Percentiles rank a stretch among this genome's conserved stretches.
Conservation (phyloP, 1,139 yeast genomes). For the Meyerozyma smithsonii region DNA sequence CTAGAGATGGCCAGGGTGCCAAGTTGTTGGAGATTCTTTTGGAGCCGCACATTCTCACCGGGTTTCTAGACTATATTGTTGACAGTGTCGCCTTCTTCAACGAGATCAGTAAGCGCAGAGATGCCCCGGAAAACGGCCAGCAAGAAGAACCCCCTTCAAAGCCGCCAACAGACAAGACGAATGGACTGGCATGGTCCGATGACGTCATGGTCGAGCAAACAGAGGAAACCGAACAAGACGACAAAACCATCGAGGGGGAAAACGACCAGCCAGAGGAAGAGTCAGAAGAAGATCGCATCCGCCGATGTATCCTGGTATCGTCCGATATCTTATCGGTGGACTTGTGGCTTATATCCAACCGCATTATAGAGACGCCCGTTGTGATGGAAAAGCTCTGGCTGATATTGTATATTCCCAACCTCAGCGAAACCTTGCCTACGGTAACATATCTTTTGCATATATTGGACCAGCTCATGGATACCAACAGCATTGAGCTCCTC, state of each 20-base stretch:
- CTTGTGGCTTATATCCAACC: constrained; percentile 41
- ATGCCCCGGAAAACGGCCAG: constrained; percentile 18
- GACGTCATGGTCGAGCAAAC: constrained; percentile 1
- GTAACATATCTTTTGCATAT: constrained; percentile 40
- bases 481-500: constrained; percentile 44
- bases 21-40: constrained; percentile 39
- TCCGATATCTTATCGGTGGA: constrained; percentile 42
- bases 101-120: constrained; percentile 20
- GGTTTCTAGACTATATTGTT: constrained; percentile 33
- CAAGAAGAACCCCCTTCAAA: constrained; percentile 4
- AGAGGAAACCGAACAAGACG: constrained; percentile 4
- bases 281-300: constrained; percentile 30
- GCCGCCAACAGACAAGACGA: not conserved
- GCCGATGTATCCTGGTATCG: constrained; percentile 38
- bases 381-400: constrained; percentile 42
- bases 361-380: constrained; percentile 41
- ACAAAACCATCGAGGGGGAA: constrained; percentile 5
- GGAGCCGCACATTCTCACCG: constrained; percentile 43
- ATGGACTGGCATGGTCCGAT: not conserved
- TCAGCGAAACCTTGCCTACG: constrained; percentile 36
- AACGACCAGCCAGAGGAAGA: constrained; percentile 20
- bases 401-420: constrained; percentile 32
- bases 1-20: constrained; percentile 36
- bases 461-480: constrained; percentile 43
- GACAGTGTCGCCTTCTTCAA: constrained; percentile 38